Evolutionary conservation across 768 basidiomycete species (phyloP), one percentile per base, ranked within the genome.

Genomic region (Coprinellus aureogranulatus): DNA sequence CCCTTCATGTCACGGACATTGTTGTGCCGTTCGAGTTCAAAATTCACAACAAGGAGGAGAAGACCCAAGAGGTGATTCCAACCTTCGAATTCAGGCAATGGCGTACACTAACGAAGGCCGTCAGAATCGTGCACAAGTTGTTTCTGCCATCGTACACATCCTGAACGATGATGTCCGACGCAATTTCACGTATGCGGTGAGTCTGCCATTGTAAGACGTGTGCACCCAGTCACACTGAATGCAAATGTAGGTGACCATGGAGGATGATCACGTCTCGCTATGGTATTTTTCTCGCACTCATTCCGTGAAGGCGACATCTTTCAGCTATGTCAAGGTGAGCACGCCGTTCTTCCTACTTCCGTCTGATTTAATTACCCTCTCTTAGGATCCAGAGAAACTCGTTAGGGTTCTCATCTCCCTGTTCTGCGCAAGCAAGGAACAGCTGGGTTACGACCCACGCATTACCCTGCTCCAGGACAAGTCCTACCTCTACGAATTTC

Each of bases 161-260:
- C 64, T 69, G 65, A 64, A 67, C 44, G 66, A 64, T 37, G 66
- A 69, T 55, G 45, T 54, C 26, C 59, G 66, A 16, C 59, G 68
- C 16, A 66, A 62, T 58, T 67, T 61, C 48, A 61, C 57, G 6
- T 65, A 60, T 54, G 66, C 65, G 16, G 65, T 67, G 49, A 25
- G 61, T 61, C n/a, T 37, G n/a, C 51, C 12, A 18, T 3, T 18
- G 10, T 54, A 9, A n/a, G 10, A 25, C 22, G 4, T 25, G 8
- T 4, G 12, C 11, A 42, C 39, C 8, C 2, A 23, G 8, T 3
- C 10, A 30, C 20, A 18, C 27, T 51, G 16, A 5, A 34, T 18
- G 8, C 23, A 25, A 4, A 10, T 52, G 9, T 28, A 60, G 59
- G 47, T 60, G 4, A 55, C 59, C 3, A 60, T 60, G 9, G 59